Conservation (phyloP, 202 grass and related monocot species). For the Eragrostis tef region DNA sequence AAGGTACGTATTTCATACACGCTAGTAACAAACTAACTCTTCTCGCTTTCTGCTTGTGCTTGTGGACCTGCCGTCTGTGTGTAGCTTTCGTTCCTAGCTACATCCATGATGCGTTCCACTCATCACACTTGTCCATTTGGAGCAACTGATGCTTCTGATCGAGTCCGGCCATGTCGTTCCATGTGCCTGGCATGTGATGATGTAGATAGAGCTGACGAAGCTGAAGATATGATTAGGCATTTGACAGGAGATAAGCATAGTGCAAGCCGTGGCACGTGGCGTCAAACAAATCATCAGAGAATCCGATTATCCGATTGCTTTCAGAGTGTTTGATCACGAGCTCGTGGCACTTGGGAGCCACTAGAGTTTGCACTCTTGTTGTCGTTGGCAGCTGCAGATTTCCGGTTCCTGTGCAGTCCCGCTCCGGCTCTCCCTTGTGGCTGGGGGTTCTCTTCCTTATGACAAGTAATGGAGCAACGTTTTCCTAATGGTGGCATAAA, state of each 20-base stretch:
- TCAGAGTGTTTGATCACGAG: neutral
- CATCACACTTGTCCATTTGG: constrained; percentile 45
- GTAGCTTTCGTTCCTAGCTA: constrained; percentile 39
- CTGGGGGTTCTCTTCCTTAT: neutral
- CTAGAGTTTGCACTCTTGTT: constrained; percentile 11
- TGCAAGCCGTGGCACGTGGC: too few species aligned
- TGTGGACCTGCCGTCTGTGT: constrained; percentile 30
- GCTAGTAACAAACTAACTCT: constrained; percentile 24
- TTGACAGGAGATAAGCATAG: neutral
- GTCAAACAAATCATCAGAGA: neutral
- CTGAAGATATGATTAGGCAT: neutral
- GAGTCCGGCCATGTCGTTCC: constrained; percentile 38
- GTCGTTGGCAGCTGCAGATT: constrained; percentile 1
- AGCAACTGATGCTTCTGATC: constrained; percentile 40
- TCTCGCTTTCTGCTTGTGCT: constrained; percentile 14
- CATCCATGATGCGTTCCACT: constrained; percentile 48
- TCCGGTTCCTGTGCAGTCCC: neutral
- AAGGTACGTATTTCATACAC: constrained; percentile 5
- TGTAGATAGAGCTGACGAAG: neutral
- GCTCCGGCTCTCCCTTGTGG: neutral
- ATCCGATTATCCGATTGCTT: constrained; percentile 16
- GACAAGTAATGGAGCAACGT: neutral
- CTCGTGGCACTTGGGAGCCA: neutral
- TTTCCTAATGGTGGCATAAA: neutral
- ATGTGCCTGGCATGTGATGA: constrained; percentile 56